Base-by-base conservation (phyloP, 345 rosid species). In the Rhodamnia argentea region DNA sequence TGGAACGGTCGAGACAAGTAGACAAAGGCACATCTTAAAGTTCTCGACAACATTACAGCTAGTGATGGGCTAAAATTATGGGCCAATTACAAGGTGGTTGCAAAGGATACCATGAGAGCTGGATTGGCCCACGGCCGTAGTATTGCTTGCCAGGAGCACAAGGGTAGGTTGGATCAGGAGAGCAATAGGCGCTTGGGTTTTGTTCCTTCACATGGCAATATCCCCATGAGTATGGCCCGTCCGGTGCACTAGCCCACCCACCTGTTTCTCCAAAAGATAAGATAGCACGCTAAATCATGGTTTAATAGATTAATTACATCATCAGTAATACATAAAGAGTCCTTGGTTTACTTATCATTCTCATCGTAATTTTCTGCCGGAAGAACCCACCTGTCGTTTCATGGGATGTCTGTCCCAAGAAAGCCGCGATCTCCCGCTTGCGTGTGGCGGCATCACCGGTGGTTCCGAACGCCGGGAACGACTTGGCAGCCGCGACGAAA, bases 41-140 rank as follows among this genome's bases (percentile, higher is more conserved):
- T 37, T 37, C 40, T 37, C 3, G 40, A 37, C 40, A 3, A 37
- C 40, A 37, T 37, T 70, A 37, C 32, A 0, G 24, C 47, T 70
- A 32, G 47, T 5, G 24, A 70, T 70, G 47, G 78, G 47, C 78
- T 5, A 70, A 70, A 70, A 70, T 32, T 20, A 32, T 70, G 78
- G 78, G 2, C 78, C 47, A 18, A 32, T 32, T 10, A 37, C 24
- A 16, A 32, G 78, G 22, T 18, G 10, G 24, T 18, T 9, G 24
- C 37, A 32, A 50, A 32, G 16, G 10, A 32, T 70, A 90, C 94
- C 95, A 92, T 3, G 97, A 20, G 18, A 94, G 90, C 75, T 93
- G 96, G 78, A 94, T 91, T 3, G 97, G 97, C 53, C 97, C 97
- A 54, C 96, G 87, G 87, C 96, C 98, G 56, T 89, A 95, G 85